Percentiles rank a stretch among this genome's conserved stretches.
Evolutionary conservation across 2,329 filamentous ascomycete genomes (phyloP).

Genomic region (Aspergillus brunneoviolaceus): DNA sequence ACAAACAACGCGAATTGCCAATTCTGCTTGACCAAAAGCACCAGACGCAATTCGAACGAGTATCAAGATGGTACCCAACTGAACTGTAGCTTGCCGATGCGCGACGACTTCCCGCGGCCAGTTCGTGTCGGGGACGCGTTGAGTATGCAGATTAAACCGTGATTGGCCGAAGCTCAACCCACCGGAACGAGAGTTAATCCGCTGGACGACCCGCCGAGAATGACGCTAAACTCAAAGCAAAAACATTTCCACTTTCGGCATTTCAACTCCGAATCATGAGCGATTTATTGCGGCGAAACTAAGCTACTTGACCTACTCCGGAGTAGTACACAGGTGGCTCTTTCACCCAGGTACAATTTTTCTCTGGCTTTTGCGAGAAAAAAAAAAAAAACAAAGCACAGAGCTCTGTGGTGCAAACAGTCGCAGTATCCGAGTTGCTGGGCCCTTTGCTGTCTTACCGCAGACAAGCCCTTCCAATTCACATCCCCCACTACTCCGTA

Average conservation of each 20-base stretch:
- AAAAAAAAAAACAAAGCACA: neutral
- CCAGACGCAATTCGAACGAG: neutral
- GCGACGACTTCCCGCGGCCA: neutral
- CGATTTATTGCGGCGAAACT: neutral
- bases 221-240: conserved; percentile 15
- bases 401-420: neutral
- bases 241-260: conserved; percentile 18
- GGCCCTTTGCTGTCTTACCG: neutral
- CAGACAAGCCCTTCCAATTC: neutral
- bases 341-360: neutral
- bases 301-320: neutral
- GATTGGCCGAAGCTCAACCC: conserved; percentile 8
- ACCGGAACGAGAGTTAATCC: conserved; percentile 12
- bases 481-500: neutral
- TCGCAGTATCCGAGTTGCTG: neutral
- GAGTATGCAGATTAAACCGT: neutral
- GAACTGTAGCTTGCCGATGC: neutral
- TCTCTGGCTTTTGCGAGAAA: neutral
- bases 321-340: neutral
- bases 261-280: neutral
- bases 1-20: too few species aligned
- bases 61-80: neutral
- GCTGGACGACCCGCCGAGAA: neutral
- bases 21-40: neutral
- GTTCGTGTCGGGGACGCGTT: conserved; percentile 6